Evolutionary conservation across 345 rosid species (phyloP).

Genomic region (Moringa oleifera): DNA sequence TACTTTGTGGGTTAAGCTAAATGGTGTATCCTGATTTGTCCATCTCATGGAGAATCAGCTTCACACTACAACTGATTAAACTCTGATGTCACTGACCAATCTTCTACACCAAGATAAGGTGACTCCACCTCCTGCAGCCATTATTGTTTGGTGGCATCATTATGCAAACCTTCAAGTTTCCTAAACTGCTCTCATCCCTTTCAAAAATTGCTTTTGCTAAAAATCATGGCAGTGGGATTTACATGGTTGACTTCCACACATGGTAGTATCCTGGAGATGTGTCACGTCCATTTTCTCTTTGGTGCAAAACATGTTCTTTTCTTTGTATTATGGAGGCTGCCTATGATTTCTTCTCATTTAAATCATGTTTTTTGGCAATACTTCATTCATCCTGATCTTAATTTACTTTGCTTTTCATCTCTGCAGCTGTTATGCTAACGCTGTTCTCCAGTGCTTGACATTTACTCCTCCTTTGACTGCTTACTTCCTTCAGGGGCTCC

Average conservation of each 20-base stretch:
- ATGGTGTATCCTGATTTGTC: no score
- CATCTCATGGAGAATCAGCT: no score
- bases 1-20: no score
- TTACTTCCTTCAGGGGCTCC: slow-evolving; percentile 78
- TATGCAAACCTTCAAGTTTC: no score
- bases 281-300: not conserved
- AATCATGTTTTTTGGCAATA: not conserved
- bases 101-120: not conserved
- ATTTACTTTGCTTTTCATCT: not conserved
- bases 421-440: slow-evolving; percentile 96
- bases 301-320: not conserved
- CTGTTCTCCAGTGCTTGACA: slow-evolving; percentile 83
- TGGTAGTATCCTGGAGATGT: no score
- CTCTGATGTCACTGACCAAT: not conserved
- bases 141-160: no score
- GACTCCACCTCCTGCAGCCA: no score
- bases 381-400: not conserved
- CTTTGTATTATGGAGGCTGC: not conserved
- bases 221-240: no score
- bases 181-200: no score
- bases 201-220: no score
- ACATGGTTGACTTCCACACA: no score
- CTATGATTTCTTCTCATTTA: not conserved
- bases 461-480: slow-evolving; percentile 91
- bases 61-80: no score